Conservation (phyloP, 192 early-diverging fungal genomes). For the Chytriomyces sp. region DNA sequence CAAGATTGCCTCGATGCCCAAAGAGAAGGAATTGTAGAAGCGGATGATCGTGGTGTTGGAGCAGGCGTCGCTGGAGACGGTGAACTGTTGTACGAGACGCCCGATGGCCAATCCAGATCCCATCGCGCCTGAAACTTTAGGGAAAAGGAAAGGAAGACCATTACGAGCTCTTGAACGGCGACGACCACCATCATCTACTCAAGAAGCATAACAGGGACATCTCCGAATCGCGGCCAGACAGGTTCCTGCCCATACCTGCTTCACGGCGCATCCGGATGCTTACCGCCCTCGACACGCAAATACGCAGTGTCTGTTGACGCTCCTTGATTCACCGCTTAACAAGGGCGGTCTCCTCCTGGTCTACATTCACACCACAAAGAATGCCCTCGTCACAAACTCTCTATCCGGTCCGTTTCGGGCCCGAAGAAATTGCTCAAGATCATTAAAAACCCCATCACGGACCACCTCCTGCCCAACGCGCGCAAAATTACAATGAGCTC, state of each 20-base stretch:
- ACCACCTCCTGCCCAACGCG: conserved; percentile 90
- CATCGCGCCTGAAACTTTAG: not conserved
- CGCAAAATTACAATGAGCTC: conserved; percentile 82
- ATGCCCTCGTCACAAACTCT: conserved; percentile 97
- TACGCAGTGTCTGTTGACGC: conserved; percentile 86
- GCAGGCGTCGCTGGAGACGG: conserved; percentile 85
- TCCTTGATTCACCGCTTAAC: conserved; percentile 97
- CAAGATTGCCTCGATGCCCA: not conserved
- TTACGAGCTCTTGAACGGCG: conserved; percentile 93
- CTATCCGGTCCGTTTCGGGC: conserved; percentile 89
- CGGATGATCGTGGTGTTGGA: conserved; percentile 92
- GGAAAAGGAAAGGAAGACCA: conserved; percentile 61
- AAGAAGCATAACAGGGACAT: conserved; percentile 80
- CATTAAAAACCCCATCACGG: conserved; percentile 96
- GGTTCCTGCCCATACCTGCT: conserved; percentile 51
- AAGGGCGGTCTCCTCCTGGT: conserved; percentile 98
- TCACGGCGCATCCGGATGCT: not conserved
- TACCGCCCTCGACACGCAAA: not conserved
- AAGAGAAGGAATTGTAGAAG: conserved; percentile 37
- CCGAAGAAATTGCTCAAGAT: conserved; percentile 93
- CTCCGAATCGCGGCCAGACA: conserved; percentile 90
- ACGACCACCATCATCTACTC: conserved; percentile 91
- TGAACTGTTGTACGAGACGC: conserved; percentile 70
- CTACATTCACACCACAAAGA: conserved; percentile 92
- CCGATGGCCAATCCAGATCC: too few species aligned